Conservation (phyloP, 2,329 filamentous ascomycete genomes). For the Phyllosticta paracitricarpa region DNA sequence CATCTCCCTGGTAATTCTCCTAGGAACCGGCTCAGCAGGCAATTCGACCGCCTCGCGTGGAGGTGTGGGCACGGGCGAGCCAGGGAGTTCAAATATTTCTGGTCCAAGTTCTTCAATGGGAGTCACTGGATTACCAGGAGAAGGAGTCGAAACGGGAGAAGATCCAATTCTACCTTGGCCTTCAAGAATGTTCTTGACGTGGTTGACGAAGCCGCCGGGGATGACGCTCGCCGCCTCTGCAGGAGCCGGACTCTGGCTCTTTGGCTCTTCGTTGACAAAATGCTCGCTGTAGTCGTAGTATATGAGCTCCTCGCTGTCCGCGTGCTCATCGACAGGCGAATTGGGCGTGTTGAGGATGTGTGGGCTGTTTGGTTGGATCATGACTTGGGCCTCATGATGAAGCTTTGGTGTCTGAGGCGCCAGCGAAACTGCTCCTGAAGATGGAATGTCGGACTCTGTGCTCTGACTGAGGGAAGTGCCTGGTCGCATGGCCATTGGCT, state of each 20-base stretch:
- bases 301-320: constrained; percentile 11
- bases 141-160: background rate
- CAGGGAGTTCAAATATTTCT: constrained; percentile 16
- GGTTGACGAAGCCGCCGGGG: constrained; percentile 30
- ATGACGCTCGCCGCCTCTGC: constrained; percentile 9
- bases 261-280: constrained; percentile 21
- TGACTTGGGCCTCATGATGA: constrained; percentile 24
- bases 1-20: constrained; percentile 24
- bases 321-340: background rate
- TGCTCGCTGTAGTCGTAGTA: constrained; percentile 31
- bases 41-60: constrained; percentile 12
- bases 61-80: constrained; percentile 11
- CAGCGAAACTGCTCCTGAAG: constrained; percentile 34
- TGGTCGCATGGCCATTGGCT: constrained; percentile 14
- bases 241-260: constrained; percentile 3
- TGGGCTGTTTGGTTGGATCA: constrained; percentile 9
- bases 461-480: constrained; percentile 14
- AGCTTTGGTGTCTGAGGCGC: constrained; percentile 34
- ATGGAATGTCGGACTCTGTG: constrained; percentile 31
- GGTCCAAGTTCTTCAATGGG: constrained; percentile 11
- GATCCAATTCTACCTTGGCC: background rate
- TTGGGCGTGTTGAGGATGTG: background rate
- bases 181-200: constrained; percentile 30
- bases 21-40: constrained; percentile 19
- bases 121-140: background rate